Evolutionary conservation across 2,329 filamentous ascomycete species (phyloP).

Genomic region (Lasiodiplodia citricola): DNA sequence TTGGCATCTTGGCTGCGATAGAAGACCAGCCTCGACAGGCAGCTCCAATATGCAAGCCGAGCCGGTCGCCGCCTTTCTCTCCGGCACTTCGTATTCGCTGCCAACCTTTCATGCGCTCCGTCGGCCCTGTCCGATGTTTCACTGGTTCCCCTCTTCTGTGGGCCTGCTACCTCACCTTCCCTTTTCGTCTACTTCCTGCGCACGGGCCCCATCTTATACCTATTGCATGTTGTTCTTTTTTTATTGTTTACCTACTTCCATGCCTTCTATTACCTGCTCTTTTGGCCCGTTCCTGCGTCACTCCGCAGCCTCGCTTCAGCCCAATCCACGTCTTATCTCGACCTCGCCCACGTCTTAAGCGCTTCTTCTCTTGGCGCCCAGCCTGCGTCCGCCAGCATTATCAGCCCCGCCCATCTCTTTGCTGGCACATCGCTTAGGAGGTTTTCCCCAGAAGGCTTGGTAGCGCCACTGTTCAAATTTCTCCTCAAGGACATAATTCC

Average conservation of each 20-base stretch:
- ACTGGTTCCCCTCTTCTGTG: background rate
- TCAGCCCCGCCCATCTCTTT: conserved; percentile 2
- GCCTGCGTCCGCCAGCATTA: conserved; percentile 8
- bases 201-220: conserved; percentile 15
- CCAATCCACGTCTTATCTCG: background rate
- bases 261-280: conserved; percentile 3
- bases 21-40: conserved; percentile 9
- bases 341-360: background rate
- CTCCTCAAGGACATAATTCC: background rate
- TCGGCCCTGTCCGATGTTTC: background rate
- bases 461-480: conserved; percentile 15
- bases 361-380: conserved; percentile 1
- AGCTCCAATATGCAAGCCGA: background rate
- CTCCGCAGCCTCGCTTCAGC: conserved; percentile 9
- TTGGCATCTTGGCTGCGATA: conserved; percentile 16
- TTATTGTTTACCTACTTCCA: background rate
- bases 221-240: background rate
- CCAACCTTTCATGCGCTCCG: background rate
- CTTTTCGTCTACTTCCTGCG: background rate
- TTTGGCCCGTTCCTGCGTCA: conserved; percentile 17
- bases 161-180: background rate
- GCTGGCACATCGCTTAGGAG: conserved; percentile 20
- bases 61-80: background rate
- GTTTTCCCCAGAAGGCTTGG: conserved; percentile 19
- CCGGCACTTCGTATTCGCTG: conserved; percentile 4